Evolutionary conservation across 495 filamentous ascomycete genomes (phyloP), one percentile per base, ranked within the genome.

Genomic region (Bathelium albidoporum): DNA sequence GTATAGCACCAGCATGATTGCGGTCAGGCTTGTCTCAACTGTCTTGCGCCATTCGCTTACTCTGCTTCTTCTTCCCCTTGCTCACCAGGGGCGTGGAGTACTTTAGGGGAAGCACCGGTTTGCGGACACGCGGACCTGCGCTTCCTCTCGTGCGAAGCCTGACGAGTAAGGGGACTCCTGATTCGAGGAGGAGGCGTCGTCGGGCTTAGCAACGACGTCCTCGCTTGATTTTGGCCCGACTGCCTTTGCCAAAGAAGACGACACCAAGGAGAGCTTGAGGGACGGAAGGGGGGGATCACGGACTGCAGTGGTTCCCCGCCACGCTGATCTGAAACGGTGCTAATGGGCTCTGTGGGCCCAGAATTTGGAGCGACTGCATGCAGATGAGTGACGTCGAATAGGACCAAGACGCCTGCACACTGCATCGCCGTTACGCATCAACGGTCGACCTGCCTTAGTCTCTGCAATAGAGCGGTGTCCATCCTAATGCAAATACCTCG

Each of bases 371-470:
- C 22, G 22, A 29, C 26, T 55, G 49, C 22, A 55, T 55, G 43
- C 43, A 49, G 43, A n/a, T 49, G 49, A 24, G 49, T 55, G 49
- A 55, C 49, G 49, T 55, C 49, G 49, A 29, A 10, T 10, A 16
- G 29, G 49, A 55, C 49, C 9, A 20, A 39, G 5, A 39, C 34
- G 34, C 34, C 5, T 39, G 34, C 34, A 5, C 34, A 5, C 34
- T 49, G 49, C 49, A 55, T 55, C 49, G 49, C 49, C 49, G 49
- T 55, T 55, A 55, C 49, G 29, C 22, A 29, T 10, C 10, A 55
- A 55, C 49, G 49, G 49, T 55, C 24, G 49, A 10, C 49, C 49
- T 55, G 49, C 49, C 24, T 55, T 55, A 55, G 43, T 18, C 49
- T 55, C 49, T 29, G 22, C 5, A 49, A 49, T 9, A 49, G 4